A percentile compares a stretch with the other conserved stretches of the same genome.
These are phyloP conservation scores for Yarrowia sp. DNA, from an alignment of 805 yeast species.

Conservation along the genomic window DNA sequence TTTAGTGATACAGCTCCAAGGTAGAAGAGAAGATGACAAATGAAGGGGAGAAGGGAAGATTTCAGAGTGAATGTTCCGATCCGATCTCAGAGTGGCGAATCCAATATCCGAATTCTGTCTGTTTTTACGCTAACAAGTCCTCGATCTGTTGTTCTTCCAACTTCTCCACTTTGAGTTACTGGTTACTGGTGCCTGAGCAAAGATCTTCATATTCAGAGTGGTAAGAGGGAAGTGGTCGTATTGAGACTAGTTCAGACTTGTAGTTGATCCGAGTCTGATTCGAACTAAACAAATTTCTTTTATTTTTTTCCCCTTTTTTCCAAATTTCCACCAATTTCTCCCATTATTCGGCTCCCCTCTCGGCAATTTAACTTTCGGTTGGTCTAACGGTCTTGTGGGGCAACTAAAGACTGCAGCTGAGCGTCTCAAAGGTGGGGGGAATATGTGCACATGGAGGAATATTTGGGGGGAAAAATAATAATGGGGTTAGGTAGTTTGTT, in stretches of 20 bases:
- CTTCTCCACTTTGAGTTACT: background rate
- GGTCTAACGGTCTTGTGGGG: constrained; percentile 26
- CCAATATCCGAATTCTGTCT: too few relatives aligned
- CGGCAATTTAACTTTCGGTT: constrained; percentile 18
- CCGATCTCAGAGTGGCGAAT: too few relatives aligned
- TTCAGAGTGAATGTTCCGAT: too few relatives aligned
- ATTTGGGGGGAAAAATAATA: background rate
- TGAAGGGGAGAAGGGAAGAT: background rate
- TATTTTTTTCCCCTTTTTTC: background rate
- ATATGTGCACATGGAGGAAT: background rate
- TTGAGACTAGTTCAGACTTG: too few relatives aligned
- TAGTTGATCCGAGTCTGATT: too few relatives aligned
- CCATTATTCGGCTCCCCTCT: constrained; percentile 4
- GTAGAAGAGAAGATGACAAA: background rate
- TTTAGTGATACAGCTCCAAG: background rate
- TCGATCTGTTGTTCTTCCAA: too few relatives aligned
- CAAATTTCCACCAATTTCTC: background rate
- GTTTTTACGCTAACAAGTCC: too few relatives aligned
- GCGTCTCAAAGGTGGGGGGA: background rate
- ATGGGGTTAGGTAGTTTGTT: background rate
- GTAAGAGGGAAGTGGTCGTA: too few relatives aligned
- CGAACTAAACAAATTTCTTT: background rate
- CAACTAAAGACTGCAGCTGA: background rate
- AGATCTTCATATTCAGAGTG: background rate
- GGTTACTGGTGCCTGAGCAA: constrained; percentile 28